Evolutionary conservation across 352 stramenopile species (phyloP).

Genomic region (Pythium dissimile): DNA sequence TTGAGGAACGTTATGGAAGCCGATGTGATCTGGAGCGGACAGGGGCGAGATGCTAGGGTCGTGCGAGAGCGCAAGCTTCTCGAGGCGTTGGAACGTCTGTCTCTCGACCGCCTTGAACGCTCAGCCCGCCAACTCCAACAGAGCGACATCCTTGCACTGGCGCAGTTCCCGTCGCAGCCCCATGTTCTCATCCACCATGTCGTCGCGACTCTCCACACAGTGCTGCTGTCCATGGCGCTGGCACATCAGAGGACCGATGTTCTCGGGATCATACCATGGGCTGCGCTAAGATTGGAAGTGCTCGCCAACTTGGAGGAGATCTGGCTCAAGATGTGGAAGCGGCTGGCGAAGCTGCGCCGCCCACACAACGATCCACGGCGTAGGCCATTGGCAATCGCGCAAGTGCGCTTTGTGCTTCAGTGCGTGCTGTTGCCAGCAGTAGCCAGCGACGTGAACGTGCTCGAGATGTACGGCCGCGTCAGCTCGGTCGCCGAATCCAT

Average conservation of each 20-base stretch:
- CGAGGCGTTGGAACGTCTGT: neutral
- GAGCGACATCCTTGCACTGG: conserved; percentile 41
- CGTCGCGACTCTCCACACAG: conserved; percentile 31
- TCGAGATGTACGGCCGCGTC: conserved; percentile 24
- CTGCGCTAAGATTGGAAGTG: conserved; percentile 51
- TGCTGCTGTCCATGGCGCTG: conserved; percentile 39
- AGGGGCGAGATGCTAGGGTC: neutral
- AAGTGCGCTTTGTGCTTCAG: conserved; percentile 37
- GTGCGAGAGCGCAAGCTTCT: neutral
- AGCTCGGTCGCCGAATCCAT: conserved; percentile 51
- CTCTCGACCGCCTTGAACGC: neutral
- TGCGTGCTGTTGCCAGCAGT: conserved; percentile 18
- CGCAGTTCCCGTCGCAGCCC: conserved; percentile 35
- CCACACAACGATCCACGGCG: conserved; percentile 8
- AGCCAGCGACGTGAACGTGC: neutral
- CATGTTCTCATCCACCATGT: conserved; percentile 39
- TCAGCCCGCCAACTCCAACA: conserved; percentile 21
- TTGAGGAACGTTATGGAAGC: no score
- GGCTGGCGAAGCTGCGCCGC: conserved; percentile 30
- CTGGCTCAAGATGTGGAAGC: conserved; percentile 38
- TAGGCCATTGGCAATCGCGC: conserved; percentile 21
- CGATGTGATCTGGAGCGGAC: no score
- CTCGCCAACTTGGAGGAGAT: conserved; percentile 27
- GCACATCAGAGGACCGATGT: conserved; percentile 18
- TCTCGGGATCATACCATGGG: conserved; percentile 36